Evolutionary conservation across 148 eudicot genomes (phyloP), one percentile per base, ranked within the genome.

Genomic region (Silene conica): DNA sequence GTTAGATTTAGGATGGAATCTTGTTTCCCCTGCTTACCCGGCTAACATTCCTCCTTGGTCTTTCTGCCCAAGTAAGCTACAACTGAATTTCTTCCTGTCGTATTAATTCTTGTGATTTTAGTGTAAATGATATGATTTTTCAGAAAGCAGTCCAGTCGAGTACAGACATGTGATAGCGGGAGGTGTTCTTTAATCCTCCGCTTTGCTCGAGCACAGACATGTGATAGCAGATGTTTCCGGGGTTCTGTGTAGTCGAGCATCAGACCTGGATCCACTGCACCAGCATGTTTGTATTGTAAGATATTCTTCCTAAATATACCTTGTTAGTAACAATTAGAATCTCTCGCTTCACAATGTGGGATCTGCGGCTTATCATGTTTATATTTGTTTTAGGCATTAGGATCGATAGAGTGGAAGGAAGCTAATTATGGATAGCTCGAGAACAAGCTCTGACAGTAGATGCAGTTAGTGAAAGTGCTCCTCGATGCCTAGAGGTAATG

Each of bases 381-480:
- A 28, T 76, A 57, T 69, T 26, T 71, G 31, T 43, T 77, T 71
- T 76, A 95, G 99, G 99, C 96, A 26, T 95, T 97, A 97, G 99
- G 99, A 55, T 92, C 97, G 97, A 95, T 95, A 97, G 99, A 95
- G 65, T 95, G 97, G 99, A 95, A 92, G 66, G 99, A 95, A 89
- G 99, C 93, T 45, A 90, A 92, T 71, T 88, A 72, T 71, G 82
- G 31, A 90, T 82, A 7, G 97, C 99, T 19, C 85, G 97, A 79
- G 92, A 92, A 76, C 86, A 72, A 65, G 96, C 93, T 61, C 79
- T 92, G 56, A 82, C 93, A 25, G 86, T 92, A 50, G 69, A 90
- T 79, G 81, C 91, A 68, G 84, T 84, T 16, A 88, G 67, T 23
- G 97, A 88, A 80, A 95, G 96, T 71, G 97, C 98, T 81, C 92